A percentile compares a stretch with the other conserved stretches of the same genome.
These are phyloP conservation scores for Bruguiera sexangula DNA, from an alignment of 345 rosid species.

Conservation along the genomic window DNA sequence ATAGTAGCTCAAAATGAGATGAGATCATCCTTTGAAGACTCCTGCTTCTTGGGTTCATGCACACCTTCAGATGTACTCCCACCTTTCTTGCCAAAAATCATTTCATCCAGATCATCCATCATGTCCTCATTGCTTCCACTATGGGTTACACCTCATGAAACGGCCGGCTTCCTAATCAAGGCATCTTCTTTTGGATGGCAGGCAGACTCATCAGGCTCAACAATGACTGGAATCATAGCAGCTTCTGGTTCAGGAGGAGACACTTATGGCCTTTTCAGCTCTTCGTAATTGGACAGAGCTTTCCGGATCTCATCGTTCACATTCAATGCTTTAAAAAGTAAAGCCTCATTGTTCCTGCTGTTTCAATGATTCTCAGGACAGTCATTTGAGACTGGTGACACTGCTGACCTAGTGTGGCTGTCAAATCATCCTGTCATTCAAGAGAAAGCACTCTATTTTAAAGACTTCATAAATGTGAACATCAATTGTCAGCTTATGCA, in stretches of 20 bases:
- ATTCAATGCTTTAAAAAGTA: slow-evolving; percentile 87
- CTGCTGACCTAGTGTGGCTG: slow-evolving; percentile 64
- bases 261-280: slow-evolving; percentile 49
- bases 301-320: slow-evolving; percentile 85
- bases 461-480: background rate
- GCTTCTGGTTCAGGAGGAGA: slow-evolving; percentile 54
- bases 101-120: slow-evolving; percentile 97
- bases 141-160: slow-evolving; percentile 46
- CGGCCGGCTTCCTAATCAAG: slow-evolving; percentile 68
- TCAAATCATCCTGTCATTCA: slow-evolving; percentile 69
- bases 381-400: slow-evolving; percentile 60
- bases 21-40: slow-evolving; percentile 71
- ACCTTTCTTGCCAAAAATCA: slow-evolving; percentile 87
- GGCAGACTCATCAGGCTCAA: slow-evolving; percentile 74
- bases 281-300: slow-evolving; percentile 65
- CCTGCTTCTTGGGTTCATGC: slow-evolving; percentile 54
- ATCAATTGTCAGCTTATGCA: background rate
- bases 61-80: slow-evolving; percentile 50
- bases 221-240: slow-evolving; percentile 82
- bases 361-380: slow-evolving; percentile 74
- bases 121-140: slow-evolving; percentile 68
- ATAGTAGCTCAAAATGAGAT: slow-evolving; percentile 49
- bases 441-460: background rate
- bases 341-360: slow-evolving; percentile 72
- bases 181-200: slow-evolving; percentile 51